phyloP scores from a whole-genome alignment of 257 asterid genomes.

The Ballota nigra region DNA sequence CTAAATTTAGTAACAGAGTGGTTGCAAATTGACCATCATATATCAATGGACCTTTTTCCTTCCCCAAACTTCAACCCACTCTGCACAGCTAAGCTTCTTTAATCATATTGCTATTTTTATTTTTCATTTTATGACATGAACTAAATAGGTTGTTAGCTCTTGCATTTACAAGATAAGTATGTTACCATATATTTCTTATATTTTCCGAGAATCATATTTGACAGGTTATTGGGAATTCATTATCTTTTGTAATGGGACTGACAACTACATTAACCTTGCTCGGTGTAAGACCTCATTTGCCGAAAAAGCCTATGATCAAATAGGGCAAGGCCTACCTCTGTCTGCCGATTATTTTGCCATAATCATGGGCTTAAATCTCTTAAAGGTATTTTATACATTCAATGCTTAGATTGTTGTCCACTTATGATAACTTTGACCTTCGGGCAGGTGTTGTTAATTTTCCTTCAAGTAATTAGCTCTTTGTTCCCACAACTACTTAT shows the following conservation, averaged over 20 bases:
- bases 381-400: conserved; percentile 53
- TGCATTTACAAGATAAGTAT: no score
- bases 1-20: no score
- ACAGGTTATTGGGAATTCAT: conserved; percentile 76
- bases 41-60: no score
- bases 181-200: neutral
- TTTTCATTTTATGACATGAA: no score
- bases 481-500: neutral
- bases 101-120: no score
- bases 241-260: conserved; percentile 90
- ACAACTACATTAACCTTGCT: conserved; percentile 90
- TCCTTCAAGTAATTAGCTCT: conserved; percentile 65
- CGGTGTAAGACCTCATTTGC: conserved; percentile 92
- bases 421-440: conserved; percentile 66
- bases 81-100: no score
- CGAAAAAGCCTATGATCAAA: conserved; percentile 95
- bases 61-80: no score
- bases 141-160: no score
- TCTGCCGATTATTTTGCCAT: conserved; percentile 86
- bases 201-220: conserved; percentile 10
- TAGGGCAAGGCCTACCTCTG: conserved; percentile 88
- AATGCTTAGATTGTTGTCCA: neutral
- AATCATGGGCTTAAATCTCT: conserved; percentile 87
- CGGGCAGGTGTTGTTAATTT: conserved; percentile 84
- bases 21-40: no score